phyloP scores from a whole-genome alignment of 169 alveolate genomes.

The Pseudocohnilembus persalinus region DNA sequence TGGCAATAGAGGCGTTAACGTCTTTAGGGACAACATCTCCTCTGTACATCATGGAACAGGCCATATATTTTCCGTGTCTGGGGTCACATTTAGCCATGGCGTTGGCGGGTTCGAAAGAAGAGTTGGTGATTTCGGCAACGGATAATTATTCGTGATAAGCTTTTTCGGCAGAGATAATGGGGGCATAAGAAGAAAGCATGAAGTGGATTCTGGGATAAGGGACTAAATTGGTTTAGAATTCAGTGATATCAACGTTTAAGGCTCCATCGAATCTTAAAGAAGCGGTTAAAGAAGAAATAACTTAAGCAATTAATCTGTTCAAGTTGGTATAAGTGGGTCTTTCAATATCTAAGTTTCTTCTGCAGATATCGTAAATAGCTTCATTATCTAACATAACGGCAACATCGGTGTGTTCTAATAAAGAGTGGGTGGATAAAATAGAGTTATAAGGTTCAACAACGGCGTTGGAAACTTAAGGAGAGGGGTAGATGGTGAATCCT shows the following conservation, averaged over 20 bases:
- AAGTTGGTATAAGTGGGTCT: constrained; percentile 97
- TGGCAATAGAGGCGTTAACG: constrained; percentile 98
- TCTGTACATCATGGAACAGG: constrained; percentile 94
- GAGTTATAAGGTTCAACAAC: constrained; percentile 98
- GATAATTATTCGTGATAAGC: constrained; percentile 98
- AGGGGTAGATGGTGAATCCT: constrained; percentile 96
- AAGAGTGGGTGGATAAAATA: constrained; percentile 95
- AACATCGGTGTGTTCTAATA: constrained; percentile 97
- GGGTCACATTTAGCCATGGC: constrained; percentile 99
- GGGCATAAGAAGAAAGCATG: constrained; percentile 97
- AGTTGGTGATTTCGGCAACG: constrained; percentile 97
- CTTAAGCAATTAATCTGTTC: constrained; percentile 97
- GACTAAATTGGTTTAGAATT: constrained; percentile 98
- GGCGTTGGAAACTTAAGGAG: constrained; percentile 95
- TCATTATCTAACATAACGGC: constrained; percentile 97
- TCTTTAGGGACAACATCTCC: constrained; percentile 99
- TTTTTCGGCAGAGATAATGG: constrained; percentile 98
- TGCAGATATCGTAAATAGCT: constrained; percentile 97
- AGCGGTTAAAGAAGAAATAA: constrained; percentile 94
- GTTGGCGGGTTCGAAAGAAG: constrained; percentile 98
- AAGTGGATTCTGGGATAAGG: constrained; percentile 99
- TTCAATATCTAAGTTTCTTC: constrained; percentile 96
- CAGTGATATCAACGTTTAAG: constrained; percentile 97
- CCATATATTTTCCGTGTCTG: constrained; percentile 98
- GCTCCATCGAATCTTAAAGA: constrained; percentile 98